Evolutionary conservation across 2,329 filamentous ascomycete species (phyloP).

Genomic region (Zymoseptoria crescenta): DNA sequence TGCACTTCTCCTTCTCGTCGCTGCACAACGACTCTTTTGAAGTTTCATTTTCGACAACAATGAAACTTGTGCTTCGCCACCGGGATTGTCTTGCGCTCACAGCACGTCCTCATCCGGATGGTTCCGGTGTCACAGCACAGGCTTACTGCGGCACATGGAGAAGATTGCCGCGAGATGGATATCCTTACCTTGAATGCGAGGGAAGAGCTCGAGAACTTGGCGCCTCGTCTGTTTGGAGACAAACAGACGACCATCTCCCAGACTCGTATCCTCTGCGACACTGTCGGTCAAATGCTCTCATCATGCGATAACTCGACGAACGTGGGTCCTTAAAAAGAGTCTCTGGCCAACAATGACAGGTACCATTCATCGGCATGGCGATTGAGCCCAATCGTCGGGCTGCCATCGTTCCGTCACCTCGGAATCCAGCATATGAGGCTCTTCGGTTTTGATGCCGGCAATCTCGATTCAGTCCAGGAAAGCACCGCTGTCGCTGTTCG

Average conservation of each 20-base stretch:
- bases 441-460: background rate
- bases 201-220: background rate
- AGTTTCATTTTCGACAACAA: background rate
- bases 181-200: background rate
- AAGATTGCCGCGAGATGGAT: background rate
- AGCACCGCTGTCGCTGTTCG: background rate
- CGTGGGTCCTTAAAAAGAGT: background rate
- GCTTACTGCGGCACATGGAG: too few species aligned
- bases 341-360: background rate
- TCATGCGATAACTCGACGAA: background rate
- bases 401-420: background rate
- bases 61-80: background rate
- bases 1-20: background rate
- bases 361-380: background rate
- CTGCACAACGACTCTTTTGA: background rate
- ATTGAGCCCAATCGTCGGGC: background rate
- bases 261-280: too few species aligned
- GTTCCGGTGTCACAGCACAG: background rate
- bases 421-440: background rate
- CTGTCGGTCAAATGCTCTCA: too few species aligned
- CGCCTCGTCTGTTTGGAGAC: background rate
- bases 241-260: background rate
- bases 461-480: background rate
- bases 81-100: background rate
- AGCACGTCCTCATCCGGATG: background rate